These are phyloP conservation scores for Phascolomyces articulosus DNA, from an alignment of 371 early-diverging fungal genomes.

Conservation along the genomic window DNA sequence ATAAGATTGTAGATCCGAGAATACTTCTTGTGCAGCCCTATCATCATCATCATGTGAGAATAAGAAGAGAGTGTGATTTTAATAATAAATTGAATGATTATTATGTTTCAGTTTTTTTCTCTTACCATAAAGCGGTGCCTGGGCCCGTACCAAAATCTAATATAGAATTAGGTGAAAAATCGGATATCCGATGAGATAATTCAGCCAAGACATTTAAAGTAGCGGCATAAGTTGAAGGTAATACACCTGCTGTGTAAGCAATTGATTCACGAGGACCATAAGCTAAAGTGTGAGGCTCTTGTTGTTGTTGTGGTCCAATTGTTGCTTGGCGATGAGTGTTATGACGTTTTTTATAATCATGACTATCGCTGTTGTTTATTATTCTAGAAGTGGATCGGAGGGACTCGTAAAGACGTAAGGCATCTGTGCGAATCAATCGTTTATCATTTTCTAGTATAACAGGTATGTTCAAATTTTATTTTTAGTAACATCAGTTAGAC, in stretches of 20 bases:
- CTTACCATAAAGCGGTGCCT: conserved; percentile 83
- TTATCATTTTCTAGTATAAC: conserved; percentile 50
- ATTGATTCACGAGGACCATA: conserved; percentile 75
- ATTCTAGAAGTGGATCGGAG: conserved; percentile 64
- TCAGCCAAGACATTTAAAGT: conserved; percentile 72
- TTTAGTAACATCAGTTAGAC: conserved; percentile 4
- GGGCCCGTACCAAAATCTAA: conserved; percentile 91
- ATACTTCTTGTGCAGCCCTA: conserved; percentile 77
- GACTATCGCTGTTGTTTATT: background rate
- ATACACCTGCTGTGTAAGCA: conserved; percentile 77
- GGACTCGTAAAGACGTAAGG: conserved; percentile 71
- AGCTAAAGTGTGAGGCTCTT: conserved; percentile 67
- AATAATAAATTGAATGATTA: too few species aligned
- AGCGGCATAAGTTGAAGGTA: conserved; percentile 74
- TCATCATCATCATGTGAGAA: background rate
- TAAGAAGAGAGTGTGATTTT: too few species aligned
- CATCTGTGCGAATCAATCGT: conserved; percentile 63
- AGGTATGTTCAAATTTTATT: too few species aligned
- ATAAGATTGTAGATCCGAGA: conserved; percentile 51
- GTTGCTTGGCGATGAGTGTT: background rate
- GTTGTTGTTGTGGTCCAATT: too few species aligned
- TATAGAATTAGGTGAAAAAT: conserved; percentile 63
- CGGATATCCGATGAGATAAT: conserved; percentile 58
- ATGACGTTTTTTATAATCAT: background rate
- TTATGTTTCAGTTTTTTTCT: background rate